Base-by-base conservation (phyloP, 2,329 filamentous ascomycete genomes). In the Ophiosphaerella narmari region DNA sequence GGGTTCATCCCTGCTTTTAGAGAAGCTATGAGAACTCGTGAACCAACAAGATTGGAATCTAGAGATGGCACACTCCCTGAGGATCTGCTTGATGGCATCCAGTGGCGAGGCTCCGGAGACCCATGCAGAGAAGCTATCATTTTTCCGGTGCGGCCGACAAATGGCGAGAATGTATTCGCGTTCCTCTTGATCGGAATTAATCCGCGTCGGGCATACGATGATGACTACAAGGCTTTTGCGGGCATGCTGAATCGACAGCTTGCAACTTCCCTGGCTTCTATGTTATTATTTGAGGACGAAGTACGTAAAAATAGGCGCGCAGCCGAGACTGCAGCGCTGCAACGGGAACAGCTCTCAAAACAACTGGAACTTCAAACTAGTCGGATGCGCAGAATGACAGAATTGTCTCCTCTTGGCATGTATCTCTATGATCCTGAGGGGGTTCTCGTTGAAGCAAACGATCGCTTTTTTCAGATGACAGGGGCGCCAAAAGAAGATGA, bases 381-480 rank as follows among this genome's bases (percentile, higher is more conserved):
- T 43, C 65, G 67, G 3, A 70, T 69, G 66, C 59, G 66, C 14
- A 61, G 67, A 38, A 71, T 70, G 65, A 71, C 66, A 5, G 69
- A 70, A 29, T 52, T 68, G 13, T 69, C 68, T 1, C 68, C 68
- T 23, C 48, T 68, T 6, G 68, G 67, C 34, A 70, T 71, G 68
- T 68, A 63, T 23, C 51, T 70, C 2, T 68, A 64, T 46, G 71
- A 65, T 18, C 69, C 72, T 0, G 74, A 77, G 33, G 76, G 75
- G 4, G 64, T 76, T 2, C 55, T 80, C 5, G 46, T 68, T 8
- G 67, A 71, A 48, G 77, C 71, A 2, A 81, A 81, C 32, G 75
- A 78, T 2, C 73, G 74, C 4, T 80, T 76, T 52, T 80, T 75
- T 46, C 75, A 78, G 31, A 76, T 81, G 73, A 79, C 75, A 0